phyloP scores from a whole-genome alignment of 2,329 filamentous ascomycete species.

The Alternaria brassicicola region DNA sequence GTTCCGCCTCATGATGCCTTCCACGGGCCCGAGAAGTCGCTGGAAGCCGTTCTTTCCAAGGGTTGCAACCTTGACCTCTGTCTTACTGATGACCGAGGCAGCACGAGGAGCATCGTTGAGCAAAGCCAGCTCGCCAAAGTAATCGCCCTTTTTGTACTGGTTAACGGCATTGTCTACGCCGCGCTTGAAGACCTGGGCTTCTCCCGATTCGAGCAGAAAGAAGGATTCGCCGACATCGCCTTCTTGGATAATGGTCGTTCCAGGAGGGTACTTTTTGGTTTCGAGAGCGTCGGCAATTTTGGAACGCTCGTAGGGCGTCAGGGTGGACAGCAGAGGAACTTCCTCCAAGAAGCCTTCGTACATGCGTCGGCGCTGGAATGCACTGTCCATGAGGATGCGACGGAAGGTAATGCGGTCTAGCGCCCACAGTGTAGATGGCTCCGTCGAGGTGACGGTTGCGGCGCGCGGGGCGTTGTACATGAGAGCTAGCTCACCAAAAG shows the following conservation, averaged over 20 bases:
- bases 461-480: slow-evolving; percentile 99
- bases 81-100: slow-evolving; percentile 81
- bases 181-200: slow-evolving; percentile 86
- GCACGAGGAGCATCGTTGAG: slow-evolving; percentile 93
- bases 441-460: slow-evolving; percentile 86
- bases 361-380: slow-evolving; percentile 93
- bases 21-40: slow-evolving; percentile 86
- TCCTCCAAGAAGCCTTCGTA: slow-evolving; percentile 97
- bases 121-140: slow-evolving; percentile 93
- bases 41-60: slow-evolving; percentile 95
- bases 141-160: slow-evolving; percentile 88
- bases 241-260: slow-evolving; percentile 85
- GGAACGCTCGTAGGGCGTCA: slow-evolving; percentile 91
- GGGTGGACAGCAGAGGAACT: slow-evolving; percentile 79
- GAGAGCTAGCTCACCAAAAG: slow-evolving; percentile 93
- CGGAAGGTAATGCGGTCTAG: slow-evolving; percentile 96
- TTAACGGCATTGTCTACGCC: slow-evolving; percentile 73
- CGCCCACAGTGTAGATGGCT: slow-evolving; percentile 87
- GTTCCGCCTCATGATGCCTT: slow-evolving; percentile 89
- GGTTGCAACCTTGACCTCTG: slow-evolving; percentile 90
- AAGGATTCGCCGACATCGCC: slow-evolving; percentile 92
- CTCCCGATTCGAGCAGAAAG: slow-evolving; percentile 85
- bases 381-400: slow-evolving; percentile 96
- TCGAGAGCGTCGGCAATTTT: slow-evolving; percentile 98
- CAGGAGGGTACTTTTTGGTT: slow-evolving; percentile 81